Evolutionary conservation across 2,329 filamentous ascomycete species (phyloP).

Genomic region (Arthrobotrys iridis): DNA sequence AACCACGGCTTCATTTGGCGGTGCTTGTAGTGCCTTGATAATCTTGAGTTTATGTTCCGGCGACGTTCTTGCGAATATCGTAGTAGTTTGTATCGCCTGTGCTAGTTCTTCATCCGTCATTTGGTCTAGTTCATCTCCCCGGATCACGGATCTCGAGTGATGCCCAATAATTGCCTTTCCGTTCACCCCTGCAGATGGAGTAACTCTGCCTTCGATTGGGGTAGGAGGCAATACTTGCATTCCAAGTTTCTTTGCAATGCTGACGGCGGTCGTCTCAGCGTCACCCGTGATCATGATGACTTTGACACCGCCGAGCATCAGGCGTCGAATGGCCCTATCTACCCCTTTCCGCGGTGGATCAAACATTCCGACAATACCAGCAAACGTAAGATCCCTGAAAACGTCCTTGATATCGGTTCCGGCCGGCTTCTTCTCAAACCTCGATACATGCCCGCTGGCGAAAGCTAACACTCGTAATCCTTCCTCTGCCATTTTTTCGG

Average conservation of each 20-base stretch:
- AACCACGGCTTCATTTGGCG: conserved; percentile 81
- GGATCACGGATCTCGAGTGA: conserved; percentile 74
- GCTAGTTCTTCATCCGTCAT: conserved; percentile 89
- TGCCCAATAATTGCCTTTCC: conserved; percentile 61
- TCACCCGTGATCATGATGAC: conserved; percentile 99
- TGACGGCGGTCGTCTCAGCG: conserved; percentile 90
- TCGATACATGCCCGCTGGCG: conserved; percentile 77
- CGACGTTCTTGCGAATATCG: conserved; percentile 94
- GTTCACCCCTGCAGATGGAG: conserved; percentile 19
- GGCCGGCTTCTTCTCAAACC: conserved; percentile 59
- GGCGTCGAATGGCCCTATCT: conserved; percentile 82
- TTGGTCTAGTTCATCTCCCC: conserved; percentile 89
- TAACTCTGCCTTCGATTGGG: conserved; percentile 38
- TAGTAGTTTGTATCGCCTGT: conserved; percentile 84
- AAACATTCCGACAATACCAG: conserved; percentile 94
- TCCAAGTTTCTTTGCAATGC: conserved; percentile 92
- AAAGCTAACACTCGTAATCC: conserved; percentile 92
- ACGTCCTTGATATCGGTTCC: conserved; percentile 71
- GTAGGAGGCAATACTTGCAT: conserved; percentile 75
- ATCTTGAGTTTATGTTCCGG: conserved; percentile 99
- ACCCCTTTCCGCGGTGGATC: conserved; percentile 93
- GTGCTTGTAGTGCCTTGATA: conserved; percentile 85
- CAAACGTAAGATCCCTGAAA: conserved; percentile 86
- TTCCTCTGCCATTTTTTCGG: conserved; percentile 85
- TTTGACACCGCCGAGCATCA: conserved; percentile 94